These are phyloP conservation scores for Pseudoneurospora amorphoporcata DNA, from an alignment of 495 filamentous ascomycete species.

Conservation along the genomic window DNA sequence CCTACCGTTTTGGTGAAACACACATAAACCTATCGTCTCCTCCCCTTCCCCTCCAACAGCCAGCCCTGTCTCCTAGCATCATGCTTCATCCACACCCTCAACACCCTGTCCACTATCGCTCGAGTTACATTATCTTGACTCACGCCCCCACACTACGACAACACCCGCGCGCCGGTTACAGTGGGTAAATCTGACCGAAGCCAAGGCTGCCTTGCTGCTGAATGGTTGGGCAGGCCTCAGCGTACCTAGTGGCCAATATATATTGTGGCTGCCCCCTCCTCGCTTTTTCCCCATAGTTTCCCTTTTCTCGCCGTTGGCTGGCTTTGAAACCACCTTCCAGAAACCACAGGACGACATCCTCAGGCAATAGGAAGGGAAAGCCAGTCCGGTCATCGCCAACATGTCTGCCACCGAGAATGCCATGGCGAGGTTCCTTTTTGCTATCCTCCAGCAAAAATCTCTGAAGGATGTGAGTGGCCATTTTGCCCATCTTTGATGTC, in stretches of 20 bases:
- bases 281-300: neutral
- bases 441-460: slow-evolving; percentile 65
- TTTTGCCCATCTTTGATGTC: neutral
- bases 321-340: slow-evolving; percentile 9
- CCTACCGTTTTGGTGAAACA: slow-evolving; percentile 18
- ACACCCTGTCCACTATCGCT: slow-evolving; percentile 6
- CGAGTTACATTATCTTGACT: slow-evolving; percentile 14
- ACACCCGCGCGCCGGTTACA: slow-evolving; percentile 4
- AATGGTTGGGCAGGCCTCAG: neutral
- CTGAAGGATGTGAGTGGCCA: slow-evolving; percentile 52
- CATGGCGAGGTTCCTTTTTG: slow-evolving; percentile 57
- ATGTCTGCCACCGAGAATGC: slow-evolving; percentile 41
- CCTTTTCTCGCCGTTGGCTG: slow-evolving; percentile 15
- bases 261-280: slow-evolving; percentile 16
- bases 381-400: slow-evolving; percentile 7
- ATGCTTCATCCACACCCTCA: slow-evolving; percentile 19
- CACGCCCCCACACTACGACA: slow-evolving; percentile 17
- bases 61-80: neutral
- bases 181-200: slow-evolving; percentile 19
- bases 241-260: slow-evolving; percentile 8
- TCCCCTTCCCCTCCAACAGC: neutral
- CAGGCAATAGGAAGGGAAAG: neutral
- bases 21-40: slow-evolving; percentile 6
- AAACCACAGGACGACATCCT: neutral
- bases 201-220: slow-evolving; percentile 6